Evolutionary conservation across 2,329 filamentous ascomycete species (phyloP), one percentile per base, ranked within the genome.

Genomic region (Penicillium sp.): DNA sequence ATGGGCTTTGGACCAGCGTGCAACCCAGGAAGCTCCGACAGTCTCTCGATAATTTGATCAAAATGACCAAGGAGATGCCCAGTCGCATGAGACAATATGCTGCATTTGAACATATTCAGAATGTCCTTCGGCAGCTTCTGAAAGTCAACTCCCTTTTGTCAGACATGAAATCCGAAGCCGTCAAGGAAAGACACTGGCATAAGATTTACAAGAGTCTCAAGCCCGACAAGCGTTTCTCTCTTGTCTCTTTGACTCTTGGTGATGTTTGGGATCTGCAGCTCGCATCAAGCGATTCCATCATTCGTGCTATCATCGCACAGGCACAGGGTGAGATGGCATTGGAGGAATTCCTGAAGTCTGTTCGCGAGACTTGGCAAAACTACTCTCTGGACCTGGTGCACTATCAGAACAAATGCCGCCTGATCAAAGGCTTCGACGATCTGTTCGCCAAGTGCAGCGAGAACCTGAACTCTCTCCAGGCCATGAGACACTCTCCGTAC

Each of bases 1-100:
- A 99, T 68, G 89, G 87, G 52, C 83, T 96, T 1, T 99, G 95
- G 95, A 95, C 89, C 56, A 96, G 91, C 70, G 90, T 99, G 1
- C 92, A 97, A 71, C 93, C 95, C 9, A 86, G 94, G 62, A 99
- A 97, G 78, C 86, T 99, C 58, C 87, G 94, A 38, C 86, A 90
- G 67, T 90, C 91, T 61, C 88, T 99, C 50, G 93, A 99, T 70
- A 88, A 89, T 48, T 84, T 97, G 53, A 91, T 97, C 74, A 96
- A 96, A 80, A 96, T 96, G 84, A 97, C 93, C 37, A 97, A 96
- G 78, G 93, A 97, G 62, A 97, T 99, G 94, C 94, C 95, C 0
- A 96, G 92, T 76, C 88, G 94, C 59, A 97, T 99, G 93, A 88
- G 95, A 60, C 95, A 99, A 71, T 99, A 99, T 75, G 93, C 95